Evolutionary conservation across 768 basidiomycete genomes (phyloP).

Genomic region (Cystobasidium ongulense): DNA sequence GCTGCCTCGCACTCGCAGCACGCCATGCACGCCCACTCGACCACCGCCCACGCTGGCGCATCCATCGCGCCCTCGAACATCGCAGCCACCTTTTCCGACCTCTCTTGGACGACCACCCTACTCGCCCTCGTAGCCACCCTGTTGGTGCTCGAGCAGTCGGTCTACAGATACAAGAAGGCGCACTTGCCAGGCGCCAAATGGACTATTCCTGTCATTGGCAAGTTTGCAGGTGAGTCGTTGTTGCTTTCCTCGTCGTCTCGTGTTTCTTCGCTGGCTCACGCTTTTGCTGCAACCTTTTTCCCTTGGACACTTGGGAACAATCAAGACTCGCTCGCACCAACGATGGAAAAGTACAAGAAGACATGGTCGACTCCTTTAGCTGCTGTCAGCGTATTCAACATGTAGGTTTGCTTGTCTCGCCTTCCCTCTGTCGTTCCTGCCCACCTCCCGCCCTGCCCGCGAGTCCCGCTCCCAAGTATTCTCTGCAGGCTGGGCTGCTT

Average conservation of each 20-base stretch:
- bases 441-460: not conserved
- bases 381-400: slow-evolving; percentile 92
- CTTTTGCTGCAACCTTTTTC: not conserved
- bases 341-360: slow-evolving; percentile 80
- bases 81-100: slow-evolving; percentile 2
- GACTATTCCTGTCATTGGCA: slow-evolving; percentile 97
- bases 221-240: slow-evolving; percentile 55
- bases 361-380: slow-evolving; percentile 88
- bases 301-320: no score
- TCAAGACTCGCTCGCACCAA: slow-evolving; percentile 72
- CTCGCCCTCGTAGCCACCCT: slow-evolving; percentile 61
- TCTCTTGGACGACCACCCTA: slow-evolving; percentile 23
- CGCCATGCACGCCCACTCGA: not conserved
- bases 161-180: slow-evolving; percentile 80
- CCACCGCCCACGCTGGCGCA: not conserved
- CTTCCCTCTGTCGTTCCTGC: not conserved
- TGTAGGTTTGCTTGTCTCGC: slow-evolving; percentile 52
- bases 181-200: slow-evolving; percentile 51
- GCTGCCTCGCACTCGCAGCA: not conserved
- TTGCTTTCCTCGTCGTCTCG: not conserved
- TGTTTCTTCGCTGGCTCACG: no score
- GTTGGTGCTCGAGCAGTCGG: slow-evolving; percentile 73
- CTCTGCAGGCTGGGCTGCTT: no score
- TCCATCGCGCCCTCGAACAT: slow-evolving; percentile 24
- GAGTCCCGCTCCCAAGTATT: no score